These are phyloP conservation scores for Plasmopara muralis DNA, from an alignment of 352 stramenopile genomes.

Conservation along the genomic window DNA sequence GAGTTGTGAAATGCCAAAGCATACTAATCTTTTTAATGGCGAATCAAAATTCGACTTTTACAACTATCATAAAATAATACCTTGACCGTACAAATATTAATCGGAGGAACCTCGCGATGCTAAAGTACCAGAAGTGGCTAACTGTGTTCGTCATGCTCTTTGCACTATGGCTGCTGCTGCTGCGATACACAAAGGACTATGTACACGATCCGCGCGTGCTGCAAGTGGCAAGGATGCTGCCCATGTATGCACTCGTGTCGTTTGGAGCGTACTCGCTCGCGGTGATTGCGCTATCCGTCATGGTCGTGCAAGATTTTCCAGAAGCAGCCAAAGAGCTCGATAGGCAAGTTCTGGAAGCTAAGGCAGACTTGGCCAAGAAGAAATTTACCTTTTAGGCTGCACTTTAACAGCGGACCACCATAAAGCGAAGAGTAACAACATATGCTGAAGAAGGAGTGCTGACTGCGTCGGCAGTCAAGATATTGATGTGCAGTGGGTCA, in stretches of 20 bases:
- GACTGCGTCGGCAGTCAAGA: background rate
- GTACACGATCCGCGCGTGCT: slow-evolving; percentile 34
- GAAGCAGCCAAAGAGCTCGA: slow-evolving; percentile 66
- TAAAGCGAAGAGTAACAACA: background rate
- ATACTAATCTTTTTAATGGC: background rate
- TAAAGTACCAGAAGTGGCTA: slow-evolving; percentile 80
- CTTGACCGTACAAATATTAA: no score
- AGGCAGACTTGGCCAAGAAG: slow-evolving; percentile 51
- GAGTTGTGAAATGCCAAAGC: background rate
- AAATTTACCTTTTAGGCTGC: slow-evolving; percentile 39
- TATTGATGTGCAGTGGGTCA: background rate
- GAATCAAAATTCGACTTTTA: slow-evolving; percentile 12
- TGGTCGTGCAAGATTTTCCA: slow-evolving; percentile 62
- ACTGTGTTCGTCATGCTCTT: slow-evolving; percentile 38
- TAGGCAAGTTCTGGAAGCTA: slow-evolving; percentile 54
- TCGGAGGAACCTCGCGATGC: slow-evolving; percentile 24
- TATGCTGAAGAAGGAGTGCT: background rate
- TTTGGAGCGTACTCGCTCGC: slow-evolving; percentile 72
- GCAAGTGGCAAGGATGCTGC: slow-evolving; percentile 48
- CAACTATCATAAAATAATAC: background rate
- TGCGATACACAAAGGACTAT: slow-evolving; percentile 30
- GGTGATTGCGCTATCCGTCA: slow-evolving; percentile 59
- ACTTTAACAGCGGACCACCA: background rate
- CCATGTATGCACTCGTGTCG: slow-evolving; percentile 60
- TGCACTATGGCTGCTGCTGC: slow-evolving; percentile 45